Base-by-base conservation (phyloP, 257 asterid species). In the Nicotiana sylvestris region DNA sequence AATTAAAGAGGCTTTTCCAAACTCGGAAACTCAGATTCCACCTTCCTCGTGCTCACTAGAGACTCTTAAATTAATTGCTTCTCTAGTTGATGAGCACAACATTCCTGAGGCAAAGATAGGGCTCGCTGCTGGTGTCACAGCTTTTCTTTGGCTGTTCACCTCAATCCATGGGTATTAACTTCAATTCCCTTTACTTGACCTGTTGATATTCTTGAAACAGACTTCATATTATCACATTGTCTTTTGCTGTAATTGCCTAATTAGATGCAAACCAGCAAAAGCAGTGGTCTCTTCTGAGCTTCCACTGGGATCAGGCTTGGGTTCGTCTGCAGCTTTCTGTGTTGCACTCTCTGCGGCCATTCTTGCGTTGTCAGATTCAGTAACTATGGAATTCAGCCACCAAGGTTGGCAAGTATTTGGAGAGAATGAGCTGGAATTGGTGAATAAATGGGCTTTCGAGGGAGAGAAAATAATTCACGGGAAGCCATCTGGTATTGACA, bases 401-500 rank as follows among this genome's bases (percentile, higher is more conserved):
- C 96, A 91, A 88, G 93, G 97, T 82, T 96, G 99, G 99, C 98
- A 94, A 85, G 82, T 82, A 81, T 92, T 89, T 78, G 92, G 88
- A 30, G 97, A 96, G 57, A 81, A 67, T 58, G 98, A 96, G 84
- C 90, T 94, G 81, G 98, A 93, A 21, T 87, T 94, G 85, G 94
- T 96, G 81, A 96, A 96, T 82, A 93, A 92, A 89, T 96, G 99
- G 98, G 99, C 99, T 25, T 90, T 92, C 62, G 99, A 93, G 86
- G 98, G 98, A 17, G 98, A 96, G 86, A 96, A 96, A 88, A 96
- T 96, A 82, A 89, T 94, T 77, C 99, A 96, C 77, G 99, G 99
- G 89, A 96, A 89, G 89, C 99, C 99, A 85, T 96, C 99, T 33
- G 99, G 99, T 80, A 92, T 96, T 66, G 99, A 96, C 92, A 96